Evolutionary conservation across 495 filamentous ascomycete species (phyloP), one percentile per base, ranked within the genome.

Genomic region (Ramalina peruviana): DNA sequence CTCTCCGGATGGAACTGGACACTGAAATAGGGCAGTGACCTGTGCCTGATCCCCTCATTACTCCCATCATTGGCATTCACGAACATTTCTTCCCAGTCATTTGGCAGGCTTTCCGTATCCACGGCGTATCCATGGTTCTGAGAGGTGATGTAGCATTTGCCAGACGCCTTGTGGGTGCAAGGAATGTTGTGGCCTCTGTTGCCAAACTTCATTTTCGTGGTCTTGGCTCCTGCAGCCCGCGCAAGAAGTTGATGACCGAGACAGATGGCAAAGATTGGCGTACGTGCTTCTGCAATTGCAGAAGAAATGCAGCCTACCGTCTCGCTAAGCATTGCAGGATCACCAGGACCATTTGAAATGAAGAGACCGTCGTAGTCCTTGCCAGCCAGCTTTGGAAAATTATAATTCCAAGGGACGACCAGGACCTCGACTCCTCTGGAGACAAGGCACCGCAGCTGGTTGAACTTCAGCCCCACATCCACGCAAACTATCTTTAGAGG

Each of bases 141-240:
- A 3, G 92, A 97, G 19, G 92, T 98, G 62, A 98, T 98, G 66
- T 97, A 88, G 63, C 92, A 98, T 65, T 87, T 85, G 46, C 92
- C 93, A 36, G 88, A 88, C 52, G 94, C 67, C 74, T 89, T 78
- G 65, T 85, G 94, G 20, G 89, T 97, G 71, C 92, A 96, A 23
- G 92, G 92, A 61, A 98, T 96, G 63, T 98, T 98, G 72, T 95
- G 88, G 36, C 92, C 92, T 58, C 92, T 85, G 68, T 98, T 98
- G 67, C 92, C 92, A 60, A 96, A 98, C 72, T 95, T 95, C 85
- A 98, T 93, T 70, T 98, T 98, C 50, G 71, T 62, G 3, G 92
- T 98, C 27, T 77, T 74, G 36, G 90, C 92, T 47, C 92, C 92
- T 19, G 88, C 83, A 23, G 92, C 87, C 53, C 92, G 78, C 17